Evolutionary conservation across 2,329 filamentous ascomycete genomes (phyloP), one percentile per base, ranked within the genome.

Genomic region (Sclerotinia trifoliorum): DNA sequence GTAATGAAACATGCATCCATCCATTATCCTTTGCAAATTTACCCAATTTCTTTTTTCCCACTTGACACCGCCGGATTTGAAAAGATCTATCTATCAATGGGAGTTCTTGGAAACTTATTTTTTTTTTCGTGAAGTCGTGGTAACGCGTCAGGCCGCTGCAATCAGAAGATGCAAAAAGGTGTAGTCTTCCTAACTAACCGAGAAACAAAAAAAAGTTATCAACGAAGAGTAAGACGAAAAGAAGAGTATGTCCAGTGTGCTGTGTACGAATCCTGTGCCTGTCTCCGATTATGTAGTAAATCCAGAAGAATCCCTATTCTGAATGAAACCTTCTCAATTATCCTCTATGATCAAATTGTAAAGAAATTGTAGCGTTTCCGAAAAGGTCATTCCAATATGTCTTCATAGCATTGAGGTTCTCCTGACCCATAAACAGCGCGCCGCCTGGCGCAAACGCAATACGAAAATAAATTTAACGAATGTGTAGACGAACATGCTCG

Each of bases 61-160:
- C 62, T 66, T 67, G 64, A 70, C 69, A 71, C 70, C 70, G 46
- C 56, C 64, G 51, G 57, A 66, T 65, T 65, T 57, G 48, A 39
- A 54, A 70, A 69, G 57, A 55, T 61, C 56, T 62, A 64, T 69
- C 60, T 67, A 67, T 66, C 52, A 66, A 61, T 51, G 55, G 55
- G 42, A 52, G 35, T 60, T 66, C 48, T 56, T 62, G 51, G 51
- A 39, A 51, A 57, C 29, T 49, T 60, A 7, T 29, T 66, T 66
- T 68, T 66, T 68, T 61, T 68, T 61, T 68, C 67, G 58, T 66
- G 39, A 68, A 66, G 62, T 68, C 66, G 52, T 68, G 58, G 44
- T 48, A 51, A 67, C 4, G 55, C 48, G 57, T 39, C 58, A 42
- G 15, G 39, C 35, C 32, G 42, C 51, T 35, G 64, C 52, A 35